Evolutionary conservation across 306 rosid genomes (phyloP).

Genomic region (Begonia fuchsioides): DNA sequence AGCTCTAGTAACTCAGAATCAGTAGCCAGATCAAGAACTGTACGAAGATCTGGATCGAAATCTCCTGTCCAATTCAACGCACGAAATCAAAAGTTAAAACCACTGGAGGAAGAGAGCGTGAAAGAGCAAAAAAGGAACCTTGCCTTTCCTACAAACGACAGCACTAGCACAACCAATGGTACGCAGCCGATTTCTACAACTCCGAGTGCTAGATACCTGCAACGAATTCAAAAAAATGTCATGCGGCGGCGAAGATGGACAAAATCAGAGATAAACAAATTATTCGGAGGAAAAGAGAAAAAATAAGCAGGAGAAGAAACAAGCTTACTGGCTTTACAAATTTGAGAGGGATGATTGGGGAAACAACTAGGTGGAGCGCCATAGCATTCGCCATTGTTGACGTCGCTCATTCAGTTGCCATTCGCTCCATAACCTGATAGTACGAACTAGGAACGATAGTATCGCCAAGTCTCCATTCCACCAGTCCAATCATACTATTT

Average conservation of each 20-base stretch:
- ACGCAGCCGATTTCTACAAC: constrained; percentile 18
- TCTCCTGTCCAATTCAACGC: constrained; percentile 15
- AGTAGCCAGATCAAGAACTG: constrained; percentile 75
- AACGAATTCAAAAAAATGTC: neutral
- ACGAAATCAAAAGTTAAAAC: constrained; percentile 6
- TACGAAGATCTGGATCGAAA: constrained; percentile 61
- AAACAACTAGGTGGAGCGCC: neutral
- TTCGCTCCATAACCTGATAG: too few relatives aligned
- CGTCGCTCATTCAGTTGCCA: neutral
- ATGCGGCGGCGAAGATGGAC: neutral
- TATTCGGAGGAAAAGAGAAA: neutral
- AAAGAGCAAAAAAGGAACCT: constrained; percentile 15
- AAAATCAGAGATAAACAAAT: neutral
- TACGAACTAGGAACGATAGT: too few relatives aligned
- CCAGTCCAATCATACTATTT: too few relatives aligned
- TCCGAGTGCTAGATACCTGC: constrained; percentile 15
- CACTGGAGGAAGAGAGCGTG: neutral
- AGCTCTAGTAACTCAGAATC: constrained; percentile 67
- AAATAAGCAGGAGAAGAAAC: neutral
- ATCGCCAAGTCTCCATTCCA: too few relatives aligned
- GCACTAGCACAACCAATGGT: constrained; percentile 28
- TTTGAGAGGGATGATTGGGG: neutral
- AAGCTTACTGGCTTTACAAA: neutral
- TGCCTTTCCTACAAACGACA: constrained; percentile 22
- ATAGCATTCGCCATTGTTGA: neutral